Percentiles rank a stretch among this genome's conserved stretches.
phyloP scores from a whole-genome alignment of 306 rosid genomes.

The Corylus americana region DNA sequence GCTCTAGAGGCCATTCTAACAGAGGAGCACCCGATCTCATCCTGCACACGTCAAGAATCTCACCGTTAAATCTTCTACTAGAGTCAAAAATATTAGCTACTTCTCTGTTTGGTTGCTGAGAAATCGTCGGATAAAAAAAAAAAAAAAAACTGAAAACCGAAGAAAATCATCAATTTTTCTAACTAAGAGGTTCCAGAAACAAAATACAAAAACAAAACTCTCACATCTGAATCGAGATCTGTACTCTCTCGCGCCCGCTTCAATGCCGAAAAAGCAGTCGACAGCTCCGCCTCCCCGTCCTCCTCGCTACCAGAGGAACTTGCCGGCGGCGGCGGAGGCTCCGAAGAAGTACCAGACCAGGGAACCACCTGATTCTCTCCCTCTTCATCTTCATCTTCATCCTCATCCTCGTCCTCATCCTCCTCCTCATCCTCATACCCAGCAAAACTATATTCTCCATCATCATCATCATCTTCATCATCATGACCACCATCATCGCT shows the following conservation, averaged over 20 bases:
- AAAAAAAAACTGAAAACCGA: background rate
- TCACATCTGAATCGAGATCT: conserved; percentile 39
- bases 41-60: conserved; percentile 26
- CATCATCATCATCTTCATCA: background rate
- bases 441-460: background rate
- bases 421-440: conserved; percentile 20
- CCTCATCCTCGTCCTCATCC: conserved; percentile 28
- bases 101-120: conserved; percentile 8
- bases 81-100: background rate
- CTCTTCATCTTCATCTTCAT: conserved; percentile 26
- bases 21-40: conserved; percentile 24
- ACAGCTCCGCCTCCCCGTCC: conserved; percentile 18
- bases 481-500: conserved; percentile 14
- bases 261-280: conserved; percentile 25
- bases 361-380: conserved; percentile 66
- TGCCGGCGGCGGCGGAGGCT: conserved; percentile 20
- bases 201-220: background rate
- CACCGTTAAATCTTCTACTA: too few species aligned
- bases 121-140: background rate
- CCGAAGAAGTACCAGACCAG: conserved; percentile 34
- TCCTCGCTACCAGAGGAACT: conserved; percentile 37
- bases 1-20: background rate
- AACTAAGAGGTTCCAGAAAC: background rate
- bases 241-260: conserved; percentile 32
- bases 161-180: background rate